Evolutionary conservation across 1,284 basidiomycete genomes (phyloP).

Genomic region (Pyrrhoderma lamaoense): DNA sequence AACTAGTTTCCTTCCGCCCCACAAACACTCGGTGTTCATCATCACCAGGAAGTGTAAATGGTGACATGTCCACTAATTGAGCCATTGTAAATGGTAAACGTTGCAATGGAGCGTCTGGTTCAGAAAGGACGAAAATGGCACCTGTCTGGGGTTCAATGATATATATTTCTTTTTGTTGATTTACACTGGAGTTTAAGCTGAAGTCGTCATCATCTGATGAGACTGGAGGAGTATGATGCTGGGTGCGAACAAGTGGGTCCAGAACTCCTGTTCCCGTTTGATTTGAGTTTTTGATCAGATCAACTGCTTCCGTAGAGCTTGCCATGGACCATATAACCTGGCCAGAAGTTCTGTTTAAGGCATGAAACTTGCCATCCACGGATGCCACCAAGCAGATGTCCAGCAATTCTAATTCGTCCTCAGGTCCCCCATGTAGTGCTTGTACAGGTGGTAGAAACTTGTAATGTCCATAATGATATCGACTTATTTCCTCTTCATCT

Average conservation of each 20-base stretch:
- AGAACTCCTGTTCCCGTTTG: constrained; percentile 44
- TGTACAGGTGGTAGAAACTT: constrained; percentile 20
- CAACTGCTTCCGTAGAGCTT: background rate
- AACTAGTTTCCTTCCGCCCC: constrained; percentile 77
- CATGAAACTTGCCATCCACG: constrained; percentile 88
- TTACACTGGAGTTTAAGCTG: constrained; percentile 42
- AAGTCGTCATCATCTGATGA: constrained; percentile 35
- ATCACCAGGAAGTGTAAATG: constrained; percentile 69
- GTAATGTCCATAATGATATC: constrained; percentile 10
- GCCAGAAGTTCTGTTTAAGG: constrained; percentile 75
- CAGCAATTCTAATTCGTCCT: constrained; percentile 50
- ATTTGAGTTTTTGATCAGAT: constrained; percentile 37
- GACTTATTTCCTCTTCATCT: background rate
- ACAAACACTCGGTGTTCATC: constrained; percentile 69
- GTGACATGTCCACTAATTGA: constrained; percentile 82
- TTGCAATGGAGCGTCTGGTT: constrained; percentile 58
- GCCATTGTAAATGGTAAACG: constrained; percentile 81
- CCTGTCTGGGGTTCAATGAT: constrained; percentile 89
- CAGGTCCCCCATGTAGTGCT: constrained; percentile 16
- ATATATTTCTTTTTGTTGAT: constrained; percentile 65
- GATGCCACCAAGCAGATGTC: constrained; percentile 80
- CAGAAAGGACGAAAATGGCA: constrained; percentile 77
- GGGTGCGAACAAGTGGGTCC: constrained; percentile 64
- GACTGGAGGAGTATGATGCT: constrained; percentile 32
- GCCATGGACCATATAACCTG: constrained; percentile 74